Base-by-base conservation (phyloP, 2,329 filamentous ascomycete genomes). In the Aaosphaeria pasadenensis region DNA sequence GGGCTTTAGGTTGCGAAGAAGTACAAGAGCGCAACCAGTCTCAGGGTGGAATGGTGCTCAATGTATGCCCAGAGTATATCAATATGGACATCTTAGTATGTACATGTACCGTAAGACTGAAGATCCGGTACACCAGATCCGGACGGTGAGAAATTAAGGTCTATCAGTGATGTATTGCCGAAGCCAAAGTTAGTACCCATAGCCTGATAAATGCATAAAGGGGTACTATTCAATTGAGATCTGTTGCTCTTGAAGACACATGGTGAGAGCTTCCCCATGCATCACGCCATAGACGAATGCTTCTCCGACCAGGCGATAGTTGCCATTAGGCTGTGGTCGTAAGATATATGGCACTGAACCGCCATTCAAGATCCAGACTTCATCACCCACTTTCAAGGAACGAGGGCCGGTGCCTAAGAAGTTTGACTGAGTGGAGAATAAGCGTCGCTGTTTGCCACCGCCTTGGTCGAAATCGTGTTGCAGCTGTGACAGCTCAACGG, bases 381-480 rank as follows among this genome's bases (percentile, higher is more conserved):
- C 55, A 29, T 62, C 57, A 11, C 55, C 54, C 29, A 29, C 29
- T 36, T 48, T 44, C n/a, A 62, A 43, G 0, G 60, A 64, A 6
- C 54, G 50, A 2, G 58, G 47, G 1, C 61, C 62, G 4, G 60
- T 59, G 11, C 60, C 59, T 33, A 64, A 44, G 24, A 55, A 58
- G 1, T 56, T 50, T 28, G 39, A 13, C 7, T 42, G 36, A 3
- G 59, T 65, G 41, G 43, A 53, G 49, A 64, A 65, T 1, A 64
- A 46, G 7, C 57, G 47, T 5, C 60, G 54, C 40, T 51, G 54
- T 9, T 47, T 62, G 4, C 54, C 59, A 1, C 54, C 55, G 30
- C 56, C 52, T n/a, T 58, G 52, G 39, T 64, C 58, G 11, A 63
- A 52, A 39, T 64, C 58, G 31, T 64, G 58, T n/a, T 64, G 59